phyloP scores from a whole-genome alignment of 345 rosid species.

The Citrus australasica region DNA sequence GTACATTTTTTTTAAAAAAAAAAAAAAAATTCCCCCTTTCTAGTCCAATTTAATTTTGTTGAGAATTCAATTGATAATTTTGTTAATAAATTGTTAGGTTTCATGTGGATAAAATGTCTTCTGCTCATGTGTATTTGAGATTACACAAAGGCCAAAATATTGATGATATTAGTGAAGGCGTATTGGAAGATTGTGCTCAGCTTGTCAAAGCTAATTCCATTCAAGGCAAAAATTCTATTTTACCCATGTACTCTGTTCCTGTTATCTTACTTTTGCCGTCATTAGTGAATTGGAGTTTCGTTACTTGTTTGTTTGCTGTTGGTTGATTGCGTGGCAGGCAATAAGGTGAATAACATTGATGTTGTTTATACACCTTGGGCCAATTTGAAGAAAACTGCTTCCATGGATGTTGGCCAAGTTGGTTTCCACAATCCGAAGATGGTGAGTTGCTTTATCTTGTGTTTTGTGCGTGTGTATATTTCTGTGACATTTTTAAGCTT shows the following conservation, averaged over 20 bases:
- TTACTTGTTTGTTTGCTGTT: neutral
- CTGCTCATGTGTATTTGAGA: conserved; percentile 96
- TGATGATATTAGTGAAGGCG: conserved; percentile 80
- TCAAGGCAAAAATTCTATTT: conserved; percentile 52
- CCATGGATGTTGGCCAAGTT: conserved; percentile 99
- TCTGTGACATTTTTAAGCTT: neutral
- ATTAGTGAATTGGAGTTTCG: too few species aligned
- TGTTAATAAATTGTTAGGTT: conserved; percentile 49
- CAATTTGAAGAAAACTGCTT: conserved; percentile 89
- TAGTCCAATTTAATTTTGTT: neutral
- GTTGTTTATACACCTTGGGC: conserved; percentile 98
- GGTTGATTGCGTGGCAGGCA: conserved; percentile 47
- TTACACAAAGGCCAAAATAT: conserved; percentile 81
- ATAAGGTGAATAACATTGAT: conserved; percentile 89
- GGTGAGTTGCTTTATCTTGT: conserved; percentile 38
- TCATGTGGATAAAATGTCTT: conserved; percentile 98
- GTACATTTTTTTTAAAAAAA: conserved; percentile 24
- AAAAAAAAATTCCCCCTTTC: neutral
- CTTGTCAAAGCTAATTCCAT: conserved; percentile 99
- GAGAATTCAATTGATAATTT: neutral
- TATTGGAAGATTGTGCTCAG: conserved; percentile 93
- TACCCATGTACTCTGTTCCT: neutral
- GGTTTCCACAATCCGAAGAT: conserved; percentile 86
- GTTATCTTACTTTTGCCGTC: too few species aligned
- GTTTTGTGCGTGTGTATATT: neutral